Conservation (phyloP, 169 alveolate species). For the Plasmodium berghei region DNA sequence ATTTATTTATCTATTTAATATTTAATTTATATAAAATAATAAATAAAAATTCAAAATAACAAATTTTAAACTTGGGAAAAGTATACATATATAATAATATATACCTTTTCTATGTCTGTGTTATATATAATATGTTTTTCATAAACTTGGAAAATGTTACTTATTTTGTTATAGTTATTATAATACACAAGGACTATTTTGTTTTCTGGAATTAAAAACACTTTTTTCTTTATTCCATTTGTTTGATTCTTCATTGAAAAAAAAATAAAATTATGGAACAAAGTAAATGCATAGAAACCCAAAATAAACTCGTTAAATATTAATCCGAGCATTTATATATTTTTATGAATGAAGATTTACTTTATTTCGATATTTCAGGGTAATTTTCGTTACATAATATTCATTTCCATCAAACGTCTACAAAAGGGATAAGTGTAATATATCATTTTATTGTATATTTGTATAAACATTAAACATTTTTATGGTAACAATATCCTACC, state of each 20-base stretch:
- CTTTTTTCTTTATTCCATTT: conserved; percentile 47
- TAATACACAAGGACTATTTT: conserved; percentile 38
- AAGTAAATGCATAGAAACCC: not conserved
- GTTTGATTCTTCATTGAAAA: conserved; percentile 5
- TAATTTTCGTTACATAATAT: conserved; percentile 50
- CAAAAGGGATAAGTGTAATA: not conserved
- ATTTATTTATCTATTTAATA: no score
- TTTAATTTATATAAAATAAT: not conserved
- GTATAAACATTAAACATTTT: not conserved
- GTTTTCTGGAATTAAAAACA: conserved; percentile 49
- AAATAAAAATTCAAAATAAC: not conserved
- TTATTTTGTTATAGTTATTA: conserved; percentile 50
- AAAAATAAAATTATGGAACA: not conserved
- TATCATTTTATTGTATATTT: no score
- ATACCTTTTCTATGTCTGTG: conserved; percentile 52
- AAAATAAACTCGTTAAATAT: no score
- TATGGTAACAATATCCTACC: conserved; percentile 3
- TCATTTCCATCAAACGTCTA: conserved; percentile 64
- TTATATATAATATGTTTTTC: conserved; percentile 31
- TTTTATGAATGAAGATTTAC: conserved; percentile 2
- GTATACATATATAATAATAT: not conserved
- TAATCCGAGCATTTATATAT: no score
- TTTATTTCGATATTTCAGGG: conserved; percentile 48
- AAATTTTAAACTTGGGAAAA: not conserved
- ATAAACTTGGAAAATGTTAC: conserved; percentile 46